Evolutionary conservation across 352 stramenopile genomes (phyloP).

Genomic region (Peronospora tabacina): DNA sequence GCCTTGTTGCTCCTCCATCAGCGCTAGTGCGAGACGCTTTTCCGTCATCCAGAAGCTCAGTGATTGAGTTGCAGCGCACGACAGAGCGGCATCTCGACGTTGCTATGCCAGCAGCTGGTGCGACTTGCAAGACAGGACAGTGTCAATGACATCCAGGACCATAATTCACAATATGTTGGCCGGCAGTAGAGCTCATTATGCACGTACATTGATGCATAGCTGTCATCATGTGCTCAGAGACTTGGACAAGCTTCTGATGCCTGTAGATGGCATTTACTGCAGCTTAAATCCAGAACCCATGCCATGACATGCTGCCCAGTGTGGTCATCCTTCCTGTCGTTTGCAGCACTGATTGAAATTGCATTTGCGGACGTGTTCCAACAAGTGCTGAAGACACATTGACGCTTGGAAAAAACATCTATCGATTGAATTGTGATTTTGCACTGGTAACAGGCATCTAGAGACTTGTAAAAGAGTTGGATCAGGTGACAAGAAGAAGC

Average conservation of each 20-base stretch:
- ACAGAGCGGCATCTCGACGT: slow-evolving; percentile 41
- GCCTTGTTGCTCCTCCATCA: background rate
- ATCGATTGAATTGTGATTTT: slow-evolving; percentile 48
- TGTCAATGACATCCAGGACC: background rate
- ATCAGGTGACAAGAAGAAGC: slow-evolving; percentile 16
- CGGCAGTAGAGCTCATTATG: slow-evolving; percentile 19
- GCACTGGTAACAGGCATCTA: slow-evolving; percentile 49
- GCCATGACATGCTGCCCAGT: slow-evolving; percentile 51
- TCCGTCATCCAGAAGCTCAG: slow-evolving; percentile 35
- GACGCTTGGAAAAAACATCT: background rate
- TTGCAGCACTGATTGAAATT: slow-evolving; percentile 33
- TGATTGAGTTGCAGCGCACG: slow-evolving; percentile 53
- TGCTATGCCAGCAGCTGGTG: slow-evolving; percentile 49
- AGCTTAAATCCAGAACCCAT: slow-evolving; percentile 47
- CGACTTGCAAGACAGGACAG: slow-evolving; percentile 15
- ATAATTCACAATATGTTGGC: slow-evolving; percentile 4
- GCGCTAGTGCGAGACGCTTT: slow-evolving; percentile 25
- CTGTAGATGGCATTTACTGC: slow-evolving; percentile 37
- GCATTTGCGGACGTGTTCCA: slow-evolving; percentile 17
- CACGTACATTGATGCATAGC: slow-evolving; percentile 46
- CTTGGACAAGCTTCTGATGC: slow-evolving; percentile 16
- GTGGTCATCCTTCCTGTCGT: slow-evolving; percentile 51
- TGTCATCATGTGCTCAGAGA: slow-evolving; percentile 29
- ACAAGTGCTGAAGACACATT: slow-evolving; percentile 17
- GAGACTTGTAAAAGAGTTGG: slow-evolving; percentile 42